These are phyloP conservation scores for Ochetophila trinervis DNA, from an alignment of 306 rosid species.

Conservation along the genomic window DNA sequence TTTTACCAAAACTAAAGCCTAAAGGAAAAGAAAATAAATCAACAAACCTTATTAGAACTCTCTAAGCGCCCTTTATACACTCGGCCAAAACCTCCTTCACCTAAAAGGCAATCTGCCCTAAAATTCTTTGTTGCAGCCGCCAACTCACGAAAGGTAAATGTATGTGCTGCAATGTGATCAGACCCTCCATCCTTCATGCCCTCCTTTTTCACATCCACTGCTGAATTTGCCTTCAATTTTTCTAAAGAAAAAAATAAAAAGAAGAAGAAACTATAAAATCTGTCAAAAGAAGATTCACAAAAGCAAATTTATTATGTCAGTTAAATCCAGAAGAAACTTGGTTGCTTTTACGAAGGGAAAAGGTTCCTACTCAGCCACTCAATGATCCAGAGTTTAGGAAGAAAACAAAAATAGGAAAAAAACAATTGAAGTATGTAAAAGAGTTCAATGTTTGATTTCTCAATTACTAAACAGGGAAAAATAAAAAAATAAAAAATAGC, in stretches of 20 bases:
- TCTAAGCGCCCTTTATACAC: constrained; percentile 57
- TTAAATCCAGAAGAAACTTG: constrained; percentile 1
- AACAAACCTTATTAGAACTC: constrained; percentile 43
- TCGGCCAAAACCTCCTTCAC: constrained; percentile 62
- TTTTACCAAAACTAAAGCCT: neutral
- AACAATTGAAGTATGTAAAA: neutral
- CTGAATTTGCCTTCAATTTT: constrained; percentile 25
- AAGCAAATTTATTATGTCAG: neutral
- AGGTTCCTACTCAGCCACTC: neutral
- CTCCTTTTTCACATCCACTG: constrained; percentile 31
- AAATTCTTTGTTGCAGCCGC: constrained; percentile 51
- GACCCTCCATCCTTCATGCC: constrained; percentile 29
- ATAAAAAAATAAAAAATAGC: neutral
- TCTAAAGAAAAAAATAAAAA: constrained; percentile 20
- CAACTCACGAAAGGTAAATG: constrained; percentile 54
- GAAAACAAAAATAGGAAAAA: neutral
- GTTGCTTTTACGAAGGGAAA: neutral
- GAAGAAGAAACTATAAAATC: neutral
- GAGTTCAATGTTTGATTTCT: neutral
- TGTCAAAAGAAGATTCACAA: neutral
- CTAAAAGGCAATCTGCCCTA: constrained; percentile 54
- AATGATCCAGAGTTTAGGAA: neutral
- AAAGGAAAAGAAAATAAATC: neutral
- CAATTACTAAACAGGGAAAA: neutral
- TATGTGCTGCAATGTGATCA: constrained; percentile 52